Evolutionary conservation across 2,329 filamentous ascomycete species (phyloP), one percentile per base, ranked within the genome.

Genomic region (Aspergillus fijiensis): DNA sequence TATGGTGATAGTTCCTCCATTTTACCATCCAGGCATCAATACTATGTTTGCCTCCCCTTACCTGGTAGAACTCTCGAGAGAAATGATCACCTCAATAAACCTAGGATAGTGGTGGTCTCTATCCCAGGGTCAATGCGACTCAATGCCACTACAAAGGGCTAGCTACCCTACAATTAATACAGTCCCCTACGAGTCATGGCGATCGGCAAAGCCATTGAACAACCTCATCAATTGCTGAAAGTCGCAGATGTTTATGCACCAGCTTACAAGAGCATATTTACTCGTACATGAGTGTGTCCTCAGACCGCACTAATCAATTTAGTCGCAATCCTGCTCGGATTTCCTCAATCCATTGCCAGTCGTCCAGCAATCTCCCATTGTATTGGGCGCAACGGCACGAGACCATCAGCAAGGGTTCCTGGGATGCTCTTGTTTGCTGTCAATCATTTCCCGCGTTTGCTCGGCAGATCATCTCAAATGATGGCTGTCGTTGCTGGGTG

Each of bases 351-450:
- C 14, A 16, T 35, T 6, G 27, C 27, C 27, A 27, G 27, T 27
- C 27, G 27, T 27, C 6, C 6, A 27, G 27, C 39, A 42, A 42
- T 42, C 16, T 42, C 39, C 39, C 39, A 16, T 12, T 35, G 33
- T 6, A 42, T n/a, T 42, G 14, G 39, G 27, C 45, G 52, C 14
- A 21, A 10, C 29, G 25, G 52, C 39, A 48, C 39, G 52, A 55
- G 23, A 42, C 52, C 47, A 42, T 27, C n/a, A 25, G 48, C 27
- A 19, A 42, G 39, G 51, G 52, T 39, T 23, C 25, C n/a, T 47
- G 29, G 39, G 21, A 33, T 55, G 25, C 27, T 55, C 53, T 55
- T 47, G 48, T 55, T 33, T 49, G 42, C 53, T n/a, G 42, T 55
- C 53, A 55, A 49, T 49, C 53, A 49, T 48, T 33, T 55, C 42